Conservation (phyloP, 352 stramenopile species). For the Phytophthora quininea region DNA sequence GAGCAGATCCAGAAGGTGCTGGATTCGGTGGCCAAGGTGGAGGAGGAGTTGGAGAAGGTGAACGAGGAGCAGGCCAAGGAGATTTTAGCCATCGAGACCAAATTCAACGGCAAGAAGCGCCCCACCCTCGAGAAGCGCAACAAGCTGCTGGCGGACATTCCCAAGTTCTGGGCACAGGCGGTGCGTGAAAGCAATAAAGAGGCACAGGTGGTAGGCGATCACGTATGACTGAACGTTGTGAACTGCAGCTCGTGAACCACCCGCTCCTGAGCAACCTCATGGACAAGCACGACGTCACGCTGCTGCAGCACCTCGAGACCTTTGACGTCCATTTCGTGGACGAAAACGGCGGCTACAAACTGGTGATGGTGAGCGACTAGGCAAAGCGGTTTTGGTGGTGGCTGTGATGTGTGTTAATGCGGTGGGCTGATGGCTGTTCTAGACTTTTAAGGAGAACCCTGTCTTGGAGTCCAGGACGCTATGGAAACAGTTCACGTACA, state of each 20-base stretch:
- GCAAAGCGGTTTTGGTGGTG: neutral
- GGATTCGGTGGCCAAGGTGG: slow-evolving; percentile 49
- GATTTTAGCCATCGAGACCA: slow-evolving; percentile 76
- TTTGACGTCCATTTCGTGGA: slow-evolving; percentile 73
- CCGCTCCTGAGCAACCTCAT: slow-evolving; percentile 56
- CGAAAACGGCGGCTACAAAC: slow-evolving; percentile 73
- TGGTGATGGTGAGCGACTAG: slow-evolving; percentile 56
- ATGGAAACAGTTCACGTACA: slow-evolving; percentile 79
- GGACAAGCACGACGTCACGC: slow-evolving; percentile 53
- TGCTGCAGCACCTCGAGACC: slow-evolving; percentile 56
- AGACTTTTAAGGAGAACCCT: slow-evolving; percentile 77
- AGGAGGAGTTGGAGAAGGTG: slow-evolving; percentile 70
- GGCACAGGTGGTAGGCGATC: neutral
- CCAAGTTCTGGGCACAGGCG: slow-evolving; percentile 79
- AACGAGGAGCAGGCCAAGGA: slow-evolving; percentile 70
- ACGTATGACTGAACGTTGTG: neutral
- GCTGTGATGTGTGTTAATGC: neutral
- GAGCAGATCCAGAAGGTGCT: slow-evolving; percentile 67
- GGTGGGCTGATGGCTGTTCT: slow-evolving; percentile 4
- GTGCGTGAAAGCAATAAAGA: slow-evolving; percentile 35
- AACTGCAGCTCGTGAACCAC: slow-evolving; percentile 69
- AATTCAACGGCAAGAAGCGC: slow-evolving; percentile 76
- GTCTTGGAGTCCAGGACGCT: slow-evolving; percentile 57
- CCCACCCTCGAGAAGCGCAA: slow-evolving; percentile 69
- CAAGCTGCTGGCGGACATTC: slow-evolving; percentile 69